phyloP scores from a whole-genome alignment of 768 basidiomycete species.

The Suillus clintonianus region DNA sequence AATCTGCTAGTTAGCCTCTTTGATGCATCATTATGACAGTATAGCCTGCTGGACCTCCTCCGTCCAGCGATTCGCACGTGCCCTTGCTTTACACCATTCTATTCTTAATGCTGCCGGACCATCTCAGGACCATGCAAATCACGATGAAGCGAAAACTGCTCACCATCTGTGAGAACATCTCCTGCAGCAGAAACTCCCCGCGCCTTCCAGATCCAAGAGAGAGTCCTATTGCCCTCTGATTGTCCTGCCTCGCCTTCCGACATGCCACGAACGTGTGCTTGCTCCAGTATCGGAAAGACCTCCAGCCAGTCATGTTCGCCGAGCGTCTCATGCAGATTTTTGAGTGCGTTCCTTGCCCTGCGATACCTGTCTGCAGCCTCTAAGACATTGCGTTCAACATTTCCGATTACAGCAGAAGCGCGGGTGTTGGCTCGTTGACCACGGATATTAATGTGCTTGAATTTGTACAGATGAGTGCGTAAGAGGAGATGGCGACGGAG shows the following conservation, averaged over 20 bases:
- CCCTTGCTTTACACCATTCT: conserved; percentile 26
- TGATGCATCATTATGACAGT: too few species aligned
- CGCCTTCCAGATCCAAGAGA: background rate
- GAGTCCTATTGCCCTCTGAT: background rate
- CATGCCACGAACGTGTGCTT: background rate
- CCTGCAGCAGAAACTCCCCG: background rate
- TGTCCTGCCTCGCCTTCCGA: background rate
- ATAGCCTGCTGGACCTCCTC: conserved; percentile 27
- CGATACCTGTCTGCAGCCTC: background rate
- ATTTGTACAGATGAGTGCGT: conserved; percentile 22
- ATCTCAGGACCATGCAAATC: background rate
- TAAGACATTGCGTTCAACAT: background rate
- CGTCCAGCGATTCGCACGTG: conserved; percentile 18
- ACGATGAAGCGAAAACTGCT: background rate
- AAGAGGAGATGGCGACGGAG: conserved; percentile 17
- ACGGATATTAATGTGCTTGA: conserved; percentile 11
- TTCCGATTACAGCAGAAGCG: conserved; percentile 17
- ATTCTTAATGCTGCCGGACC: conserved; percentile 11
- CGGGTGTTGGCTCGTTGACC: conserved; percentile 27
- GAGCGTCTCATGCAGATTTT: too few species aligned
- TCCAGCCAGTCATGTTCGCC: too few species aligned
- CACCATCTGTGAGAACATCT: too few species aligned
- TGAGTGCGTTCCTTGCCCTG: too few species aligned
- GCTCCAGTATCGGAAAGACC: background rate
- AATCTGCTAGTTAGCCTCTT: too few species aligned